Evolutionary conservation across 805 yeast genomes (phyloP), one percentile per base, ranked within the genome.

Genomic region (Wickerhamomyces alni): DNA sequence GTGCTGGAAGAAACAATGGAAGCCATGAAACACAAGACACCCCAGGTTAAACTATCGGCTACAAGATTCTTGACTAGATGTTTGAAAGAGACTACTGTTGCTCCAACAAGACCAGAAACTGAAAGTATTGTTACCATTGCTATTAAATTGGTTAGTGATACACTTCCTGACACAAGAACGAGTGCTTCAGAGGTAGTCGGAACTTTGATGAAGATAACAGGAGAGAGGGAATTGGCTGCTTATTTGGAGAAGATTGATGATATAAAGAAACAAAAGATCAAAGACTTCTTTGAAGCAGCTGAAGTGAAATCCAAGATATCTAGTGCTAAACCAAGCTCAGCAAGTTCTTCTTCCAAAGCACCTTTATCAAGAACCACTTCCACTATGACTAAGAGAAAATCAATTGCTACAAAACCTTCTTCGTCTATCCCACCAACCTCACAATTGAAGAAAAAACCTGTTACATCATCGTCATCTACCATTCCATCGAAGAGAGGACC

Each of bases 121-220:
- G 83, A 81, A 41, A 55, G 58, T 8, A 75, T 87, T 2, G 71
- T 80, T 63, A 73, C 67, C 1, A 58, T 66, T 2, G 72, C 79
- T 1, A 66, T 74, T 8, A 85, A 81, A 51, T 66, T 86, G n/a
- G 72, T 87, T 31, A 68, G 75, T 30, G 99, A 93, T 49, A 80
- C 95, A 0, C 85, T 82, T 55, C 94, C 87, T 35, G 85, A 91
- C 1, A 82, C 86, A 2, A 75, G 99, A 55, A 75, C 80, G 37
- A 78, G 80, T 5, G 82, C 91, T 0, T 82, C 87, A 33, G 85
- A 82, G 52, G 69, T 80, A 48, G 72, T 88, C 28, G 98, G 96
- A 7, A 77, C 85, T 0, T 59, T 88, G 36, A 81, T 86, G 82
- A 87, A 84, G 58, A 72, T 87, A n/a, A 70, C 80, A 12, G 96